A percentile compares a stretch with the other conserved stretches of the same genome.
These are phyloP conservation scores for Sinapis alba DNA, from an alignment of 441 rosid genomes.

Conservation along the genomic window DNA sequence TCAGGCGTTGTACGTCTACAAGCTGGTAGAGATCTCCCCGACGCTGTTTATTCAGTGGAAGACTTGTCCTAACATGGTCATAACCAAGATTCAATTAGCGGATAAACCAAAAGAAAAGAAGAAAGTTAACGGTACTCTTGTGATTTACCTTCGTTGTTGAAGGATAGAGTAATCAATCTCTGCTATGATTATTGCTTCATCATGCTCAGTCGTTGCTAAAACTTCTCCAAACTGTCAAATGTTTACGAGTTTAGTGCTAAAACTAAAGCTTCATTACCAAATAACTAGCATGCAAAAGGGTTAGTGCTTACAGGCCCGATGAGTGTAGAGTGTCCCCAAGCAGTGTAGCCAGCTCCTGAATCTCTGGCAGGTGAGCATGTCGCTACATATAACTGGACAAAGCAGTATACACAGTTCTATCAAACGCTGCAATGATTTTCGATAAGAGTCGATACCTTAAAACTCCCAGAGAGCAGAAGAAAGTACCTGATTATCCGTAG, in stretches of 20 bases:
- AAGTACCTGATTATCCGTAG: constrained; percentile 88
- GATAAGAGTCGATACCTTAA: neutral
- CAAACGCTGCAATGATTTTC: neutral
- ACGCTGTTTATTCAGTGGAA: constrained; percentile 74
- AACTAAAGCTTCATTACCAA: neutral
- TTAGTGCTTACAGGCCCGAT: constrained; percentile 81
- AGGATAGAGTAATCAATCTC: constrained; percentile 81
- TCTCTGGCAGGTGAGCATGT: constrained; percentile 97
- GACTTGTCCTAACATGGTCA: constrained; percentile 54
- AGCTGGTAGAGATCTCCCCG: constrained; percentile 93
- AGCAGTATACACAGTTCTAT: constrained; percentile 3
- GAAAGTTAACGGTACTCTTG: neutral
- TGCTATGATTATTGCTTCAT: constrained; percentile 72
- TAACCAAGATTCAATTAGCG: neutral
- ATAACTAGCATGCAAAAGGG: neutral
- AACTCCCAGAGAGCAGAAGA: neutral
- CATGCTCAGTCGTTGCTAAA: constrained; percentile 82
- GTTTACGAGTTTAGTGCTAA: constrained; percentile 2
- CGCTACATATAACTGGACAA: constrained; percentile 77
- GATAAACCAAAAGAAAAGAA: constrained; percentile 7
- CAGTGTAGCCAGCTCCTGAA: constrained; percentile 72
- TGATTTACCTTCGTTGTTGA: constrained; percentile 71
- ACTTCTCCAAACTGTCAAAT: constrained; percentile 86
- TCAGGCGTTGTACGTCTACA: constrained; percentile 74
- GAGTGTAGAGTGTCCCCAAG: constrained; percentile 99